Evolutionary conservation across 805 yeast genomes (phyloP), one percentile per base, ranked within the genome.

Genomic region (Yarrowia sp.): DNA sequence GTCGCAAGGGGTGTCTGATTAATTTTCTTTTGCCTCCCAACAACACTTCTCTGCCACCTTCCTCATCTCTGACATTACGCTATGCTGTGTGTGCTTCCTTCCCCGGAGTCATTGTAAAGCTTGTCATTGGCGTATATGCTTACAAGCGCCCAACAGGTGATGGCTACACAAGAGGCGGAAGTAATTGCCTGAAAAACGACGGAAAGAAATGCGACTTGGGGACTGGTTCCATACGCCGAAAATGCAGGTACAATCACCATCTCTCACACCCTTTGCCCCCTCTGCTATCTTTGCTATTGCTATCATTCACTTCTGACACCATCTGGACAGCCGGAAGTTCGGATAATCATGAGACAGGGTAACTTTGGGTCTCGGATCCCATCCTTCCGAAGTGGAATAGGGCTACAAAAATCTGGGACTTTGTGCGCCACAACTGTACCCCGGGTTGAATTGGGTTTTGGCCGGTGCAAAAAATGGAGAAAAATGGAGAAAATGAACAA

Each of bases 81-180:
- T 22, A 22, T 22, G 28, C 28, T 22, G 39, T 33, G 39, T 33
- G 53, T 17, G 53, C 53, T 48, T 36, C 36, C 31, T 55, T 31
- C 61, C 61, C 61, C 61, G 41, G 61, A 55, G 47, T 55, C 61
- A 55, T 55, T 55, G n/a, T 41, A 18, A 41, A 55, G 61, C 47
- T 55, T 55, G 61, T 55, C 47, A 55, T 55, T 39, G 61, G 61
- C 14, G 28, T 22, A 22, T 55, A 38, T 41, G 60, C 35, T 35
- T 35, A 17, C 42, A 50, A 50, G 60, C 45, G 35, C 45, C 45
- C 45, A 39, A 39, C 45, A 41, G 61, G 28, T 33, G 53, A 47
- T 47, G 28, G 28, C 28, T 22, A 10, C 22, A 47, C 13, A n/a
- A 10, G 45, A 42, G 45, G 60, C 61, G 61, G 61, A n/a, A 28